Conservation (phyloP, 2,329 filamentous ascomycete genomes). For the Monosporascus sp. region DNA sequence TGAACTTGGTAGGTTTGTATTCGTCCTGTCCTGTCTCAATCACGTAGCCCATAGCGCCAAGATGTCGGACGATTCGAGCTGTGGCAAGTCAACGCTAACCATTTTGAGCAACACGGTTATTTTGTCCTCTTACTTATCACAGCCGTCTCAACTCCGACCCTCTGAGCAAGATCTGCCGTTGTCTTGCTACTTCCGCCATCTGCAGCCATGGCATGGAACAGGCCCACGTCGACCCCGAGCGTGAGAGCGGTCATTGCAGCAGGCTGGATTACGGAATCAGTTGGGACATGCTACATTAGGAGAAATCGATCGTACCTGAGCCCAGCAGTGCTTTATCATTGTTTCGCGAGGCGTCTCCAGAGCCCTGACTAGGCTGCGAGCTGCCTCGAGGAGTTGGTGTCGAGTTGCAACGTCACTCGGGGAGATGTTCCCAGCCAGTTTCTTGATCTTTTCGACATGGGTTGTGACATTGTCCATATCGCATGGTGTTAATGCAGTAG, state of each 20-base stretch:
- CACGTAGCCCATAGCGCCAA: constrained; percentile 29
- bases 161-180: constrained; percentile 24
- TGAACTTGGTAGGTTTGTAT: constrained; percentile 27
- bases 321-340: constrained; percentile 43
- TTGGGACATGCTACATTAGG: no score
- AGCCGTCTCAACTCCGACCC: constrained; percentile 15
- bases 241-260: constrained; percentile 17
- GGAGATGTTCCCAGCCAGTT: not conserved
- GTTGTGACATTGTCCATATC: constrained; percentile 2
- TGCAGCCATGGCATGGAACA: constrained; percentile 29
- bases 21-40: constrained; percentile 24
- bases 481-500: not conserved
- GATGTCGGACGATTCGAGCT: constrained; percentile 26
- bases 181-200: constrained; percentile 25
- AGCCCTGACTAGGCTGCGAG: constrained; percentile 27
- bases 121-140: constrained; percentile 9
- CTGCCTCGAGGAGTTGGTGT: constrained; percentile 27
- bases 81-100: no score
- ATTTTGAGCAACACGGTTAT: no score
- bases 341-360: constrained; percentile 43
- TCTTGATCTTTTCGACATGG: constrained; percentile 4
- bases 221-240: constrained; percentile 29
- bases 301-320: constrained; percentile 25
- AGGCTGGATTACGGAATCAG: not conserved
- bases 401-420: constrained; percentile 13